Base-by-base conservation (phyloP, 768 basidiomycete genomes). In the Psilocybe subaeruginosa region DNA sequence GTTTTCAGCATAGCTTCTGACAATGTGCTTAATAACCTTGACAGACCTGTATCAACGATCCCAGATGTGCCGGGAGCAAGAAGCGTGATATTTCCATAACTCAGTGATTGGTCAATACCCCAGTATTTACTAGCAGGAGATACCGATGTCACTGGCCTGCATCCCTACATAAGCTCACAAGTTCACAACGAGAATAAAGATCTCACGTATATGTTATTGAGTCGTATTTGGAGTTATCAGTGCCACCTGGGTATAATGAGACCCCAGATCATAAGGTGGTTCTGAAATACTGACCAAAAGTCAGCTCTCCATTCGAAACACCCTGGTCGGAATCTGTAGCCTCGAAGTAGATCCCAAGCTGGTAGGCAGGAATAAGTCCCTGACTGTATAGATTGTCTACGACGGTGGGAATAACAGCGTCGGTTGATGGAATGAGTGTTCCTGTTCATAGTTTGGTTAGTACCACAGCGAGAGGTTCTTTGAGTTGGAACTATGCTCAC, bases 51-150 rank as follows among this genome's bases (percentile, higher is more conserved):
- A 66, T 86, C 86, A 29, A 87, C 82, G 60, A 88, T 84, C 56
- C 86, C 86, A 30, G 82, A 78, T 16, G 77, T 80, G 43, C 45
- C 66, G 0, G 70, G 19, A 54, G 85, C 70, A 48, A 86, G 82
- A 6, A 48, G n/a, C 6, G 72, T 73, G 3, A 74, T 78, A 4
- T 68, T 61, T 2, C 85, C 83, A 58, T 85, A 86, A 9, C 71
- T 73, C 55, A 87, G 74, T 55, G 77, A 76, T 72, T 87, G 79
- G 67, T 84, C 73, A 59, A 88, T 83, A 16, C 86, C 86, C 86
- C 85, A 87, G 75, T 77, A 86, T 7, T 68, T 59, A 35, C 63
- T 69, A 16, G 83, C 76, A 16, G 84, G 85, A 33, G 54, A 63
- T 1, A 78, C 81, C 14, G 55, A 60, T 2, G 85, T 87, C 29